Conservation (phyloP, 441 rosid species). For the Isatis lusitanica region DNA sequence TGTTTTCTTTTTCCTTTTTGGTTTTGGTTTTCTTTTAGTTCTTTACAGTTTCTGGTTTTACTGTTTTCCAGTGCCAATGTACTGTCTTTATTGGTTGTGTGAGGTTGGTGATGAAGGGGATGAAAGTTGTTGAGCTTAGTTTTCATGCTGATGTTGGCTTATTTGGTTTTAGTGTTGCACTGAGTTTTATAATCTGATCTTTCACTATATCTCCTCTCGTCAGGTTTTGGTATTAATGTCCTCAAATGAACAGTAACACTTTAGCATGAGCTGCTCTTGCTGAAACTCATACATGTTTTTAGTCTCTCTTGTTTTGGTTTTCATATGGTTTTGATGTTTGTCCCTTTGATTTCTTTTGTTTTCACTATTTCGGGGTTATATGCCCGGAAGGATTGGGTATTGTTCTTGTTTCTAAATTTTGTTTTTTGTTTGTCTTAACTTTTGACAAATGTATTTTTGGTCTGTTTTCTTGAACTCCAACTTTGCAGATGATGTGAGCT, state of each 20-base stretch:
- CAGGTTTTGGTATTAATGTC: slow-evolving; percentile 1
- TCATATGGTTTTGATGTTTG: not conserved
- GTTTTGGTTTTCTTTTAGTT: slow-evolving; percentile 7
- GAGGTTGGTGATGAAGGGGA: not conserved
- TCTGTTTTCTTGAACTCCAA: slow-evolving; percentile 44
- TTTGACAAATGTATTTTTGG: slow-evolving; percentile 26
- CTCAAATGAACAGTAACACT: not conserved
- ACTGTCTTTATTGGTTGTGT: slow-evolving; percentile 5
- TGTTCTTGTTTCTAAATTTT: slow-evolving; percentile 3
- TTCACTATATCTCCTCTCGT: not conserved
- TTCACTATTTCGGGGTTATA: not conserved
- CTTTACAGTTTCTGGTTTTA: not conserved
- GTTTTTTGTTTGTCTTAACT: not conserved
- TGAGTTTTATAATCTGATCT: slow-evolving; percentile 6
- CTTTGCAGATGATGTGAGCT: slow-evolving; percentile 64
- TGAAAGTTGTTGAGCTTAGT: not conserved
- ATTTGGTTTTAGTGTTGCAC: slow-evolving; percentile 20
- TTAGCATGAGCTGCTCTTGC: not conserved
- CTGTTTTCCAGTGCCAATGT: not conserved
- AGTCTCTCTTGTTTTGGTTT: not conserved
- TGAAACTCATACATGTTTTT: slow-evolving; percentile 14
- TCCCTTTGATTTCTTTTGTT: slow-evolving; percentile 17
- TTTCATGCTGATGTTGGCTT: slow-evolving; percentile 25
- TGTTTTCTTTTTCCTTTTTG: not conserved
- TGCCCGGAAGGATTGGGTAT: not conserved